Base-by-base conservation (phyloP, 2,329 filamentous ascomycete genomes). In the Onygena corvina region DNA sequence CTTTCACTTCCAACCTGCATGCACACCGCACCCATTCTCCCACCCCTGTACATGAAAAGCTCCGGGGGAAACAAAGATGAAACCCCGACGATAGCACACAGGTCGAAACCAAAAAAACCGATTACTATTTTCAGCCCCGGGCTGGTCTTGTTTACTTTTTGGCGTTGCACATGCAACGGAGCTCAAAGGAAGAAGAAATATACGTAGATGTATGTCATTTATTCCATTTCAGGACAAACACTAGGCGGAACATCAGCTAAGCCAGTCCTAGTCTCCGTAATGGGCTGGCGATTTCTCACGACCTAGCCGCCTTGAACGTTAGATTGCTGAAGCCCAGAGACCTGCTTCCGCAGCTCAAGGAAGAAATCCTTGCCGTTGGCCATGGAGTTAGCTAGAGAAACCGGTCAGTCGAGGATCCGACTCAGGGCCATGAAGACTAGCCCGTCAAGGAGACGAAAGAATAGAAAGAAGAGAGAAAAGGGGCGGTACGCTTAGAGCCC, bases 351-450 rank as follows among this genome's bases (percentile, higher is more conserved):
- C 25, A 73, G 63, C 52, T 73, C 71, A 45, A 71, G 59, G 57
- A 71, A 72, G 59, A 73, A 73, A 52, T 72, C 71, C 57, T 69
- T 72, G 6, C 69, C 69, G 51, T 66, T 72, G 3, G 64, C 66
- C 71, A 72, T 72, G 1, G 63, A 62, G 51, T 71, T 71, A 30
- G 69, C 71, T 73, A 51, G 18, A n/a, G 40, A 4, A 35, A 47
- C 25, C 45, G 50, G 34, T 55, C 33, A 45, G 38, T 46, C 58
- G n/a, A n/a, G n/a, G n/a, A n/a, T n/a, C n/a, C n/a, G n/a, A n/a
- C n/a, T n/a, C n/a, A n/a, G n/a, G n/a, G n/a, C n/a, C n/a, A n/a
- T n/a, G n/a, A n/a, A n/a, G n/a, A n/a, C n/a, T n/a, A n/a, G n/a
- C n/a, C n/a, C n/a, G n/a, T n/a, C n/a, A n/a, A n/a, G n/a, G n/a